Base-by-base conservation (phyloP, 352 stramenopile genomes). In the Phytophthora pisi region DNA sequence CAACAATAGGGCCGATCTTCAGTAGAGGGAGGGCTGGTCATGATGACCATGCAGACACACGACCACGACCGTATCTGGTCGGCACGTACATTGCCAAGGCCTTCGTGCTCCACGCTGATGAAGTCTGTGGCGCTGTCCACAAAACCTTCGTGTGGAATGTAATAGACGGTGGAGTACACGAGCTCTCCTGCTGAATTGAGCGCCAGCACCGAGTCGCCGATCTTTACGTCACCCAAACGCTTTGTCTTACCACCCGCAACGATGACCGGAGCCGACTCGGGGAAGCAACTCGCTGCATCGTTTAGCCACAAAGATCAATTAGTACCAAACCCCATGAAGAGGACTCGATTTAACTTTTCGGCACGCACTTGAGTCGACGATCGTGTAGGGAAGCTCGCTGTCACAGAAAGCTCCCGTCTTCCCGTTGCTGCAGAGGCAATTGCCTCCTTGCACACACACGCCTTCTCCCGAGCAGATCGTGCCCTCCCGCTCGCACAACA, bases 401-500 rank as follows among this genome's bases (percentile, higher is more conserved):
- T 92, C 77, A 60, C 86, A 94, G 50, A 88, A 81, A 38, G 73
- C 58, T 1, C 86, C 84, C 9, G 62, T 74, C 68, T 89, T 92
- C 49, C 72, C 81, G 11, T 49, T 60, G 45, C 81, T 77, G 73
- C 86, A 94, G 26, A 91, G 58, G 58, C 86, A 94, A 51, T 68
- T 83, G n/a, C 86, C 84, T 26, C 84, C 84, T 57, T 79, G 61
- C 5, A 83, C 86, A 54, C 86, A 94, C 20, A 79, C 85, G 7
- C 86, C 86, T 55, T 83, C 47, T 47, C 82, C 79, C 6, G 78
- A 88, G 61, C 84, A 93, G 60, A 94, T 86, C 26, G 77, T 70
- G 49, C 86, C 86, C 49, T 89, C 56, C n/a, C 76, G 68, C 64
- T 94, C 86, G 51, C 86, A 94, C 15, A 94, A 64, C 79, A 92